These are phyloP conservation scores for Mycena alexandri DNA, from an alignment of 768 basidiomycete genomes.

Conservation along the genomic window DNA sequence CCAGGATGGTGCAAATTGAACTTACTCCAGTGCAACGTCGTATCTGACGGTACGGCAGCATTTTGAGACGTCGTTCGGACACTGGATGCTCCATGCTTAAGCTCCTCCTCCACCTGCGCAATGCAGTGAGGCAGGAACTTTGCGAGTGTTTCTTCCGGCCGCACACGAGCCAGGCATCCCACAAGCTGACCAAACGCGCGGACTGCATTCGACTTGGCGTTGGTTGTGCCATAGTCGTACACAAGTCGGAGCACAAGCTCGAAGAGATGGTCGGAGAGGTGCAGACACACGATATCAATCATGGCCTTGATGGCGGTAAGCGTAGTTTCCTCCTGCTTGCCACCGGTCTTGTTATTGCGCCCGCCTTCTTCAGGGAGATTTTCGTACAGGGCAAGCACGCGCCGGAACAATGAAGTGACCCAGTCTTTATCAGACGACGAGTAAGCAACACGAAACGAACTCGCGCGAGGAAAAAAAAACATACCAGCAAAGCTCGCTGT, in stretches of 20 bases:
- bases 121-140: constrained; percentile 86
- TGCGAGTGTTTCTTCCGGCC: constrained; percentile 79
- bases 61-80: constrained; percentile 83
- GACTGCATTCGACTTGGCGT: constrained; percentile 92
- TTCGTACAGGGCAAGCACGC: constrained; percentile 86
- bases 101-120: constrained; percentile 83
- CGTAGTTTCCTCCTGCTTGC: constrained; percentile 84
- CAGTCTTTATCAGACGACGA: constrained; percentile 69
- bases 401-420: constrained; percentile 82
- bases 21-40: constrained; percentile 94
- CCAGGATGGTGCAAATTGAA: not conserved
- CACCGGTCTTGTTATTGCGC: constrained; percentile 84
- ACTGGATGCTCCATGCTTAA: constrained; percentile 92
- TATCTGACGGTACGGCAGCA: constrained; percentile 83
- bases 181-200: constrained; percentile 91
- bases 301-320: constrained; percentile 85
- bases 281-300: constrained; percentile 84
- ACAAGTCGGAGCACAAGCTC: constrained; percentile 88
- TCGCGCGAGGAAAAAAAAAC: constrained; percentile 25
- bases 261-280: constrained; percentile 83
- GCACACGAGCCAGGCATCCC: constrained; percentile 83
- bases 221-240: constrained; percentile 89
- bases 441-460: not conserved
- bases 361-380: constrained; percentile 97
- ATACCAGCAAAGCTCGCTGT: constrained; percentile 84